Percentiles rank a stretch among this genome's conserved stretches.
These are phyloP conservation scores for Geotrichum europaeum DNA, from an alignment of 1,139 yeast species.

Conservation along the genomic window DNA sequence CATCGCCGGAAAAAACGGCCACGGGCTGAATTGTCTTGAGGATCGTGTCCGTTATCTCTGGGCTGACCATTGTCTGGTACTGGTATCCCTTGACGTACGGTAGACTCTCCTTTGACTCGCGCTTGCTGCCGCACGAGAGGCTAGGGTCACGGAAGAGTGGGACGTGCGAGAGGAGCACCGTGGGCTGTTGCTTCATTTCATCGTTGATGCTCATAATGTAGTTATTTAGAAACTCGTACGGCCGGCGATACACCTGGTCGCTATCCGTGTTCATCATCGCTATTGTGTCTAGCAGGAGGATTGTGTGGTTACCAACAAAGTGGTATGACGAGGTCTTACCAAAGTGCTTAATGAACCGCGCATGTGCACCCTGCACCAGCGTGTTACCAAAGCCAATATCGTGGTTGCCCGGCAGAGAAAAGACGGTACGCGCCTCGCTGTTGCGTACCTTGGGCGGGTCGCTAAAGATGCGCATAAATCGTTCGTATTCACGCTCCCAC, in stretches of 20 bases:
- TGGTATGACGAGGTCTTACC: constrained; percentile 60
- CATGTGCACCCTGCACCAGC: constrained; percentile 45
- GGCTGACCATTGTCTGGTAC: constrained; percentile 68
- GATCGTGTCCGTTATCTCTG: constrained; percentile 51
- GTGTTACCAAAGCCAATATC: constrained; percentile 88
- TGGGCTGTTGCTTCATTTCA: constrained; percentile 44
- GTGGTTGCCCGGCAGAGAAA: constrained; percentile 85
- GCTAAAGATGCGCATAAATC: constrained; percentile 63
- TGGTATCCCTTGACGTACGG: constrained; percentile 61
- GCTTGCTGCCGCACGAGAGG: constrained; percentile 57
- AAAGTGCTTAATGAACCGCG: constrained; percentile 64
- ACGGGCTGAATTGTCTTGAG: constrained; percentile 55
- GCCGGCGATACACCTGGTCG: constrained; percentile 39
- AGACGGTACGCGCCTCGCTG: constrained; percentile 30
- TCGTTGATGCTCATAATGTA: constrained; percentile 28
- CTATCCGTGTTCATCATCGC: constrained; percentile 55
- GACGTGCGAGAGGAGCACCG: constrained; percentile 71
- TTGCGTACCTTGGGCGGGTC: constrained; percentile 39
- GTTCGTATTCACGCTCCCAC: constrained; percentile 67
- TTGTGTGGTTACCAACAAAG: constrained; percentile 66
- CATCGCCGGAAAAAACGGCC: constrained; percentile 84
- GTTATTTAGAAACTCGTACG: constrained; percentile 38
- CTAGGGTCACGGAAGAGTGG: constrained; percentile 60
- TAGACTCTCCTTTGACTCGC: constrained; percentile 60
- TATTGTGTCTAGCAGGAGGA: constrained; percentile 74